Evolutionary conservation across 768 basidiomycete species (phyloP).

Genomic region (Lanmaoa pseudosensibilis): DNA sequence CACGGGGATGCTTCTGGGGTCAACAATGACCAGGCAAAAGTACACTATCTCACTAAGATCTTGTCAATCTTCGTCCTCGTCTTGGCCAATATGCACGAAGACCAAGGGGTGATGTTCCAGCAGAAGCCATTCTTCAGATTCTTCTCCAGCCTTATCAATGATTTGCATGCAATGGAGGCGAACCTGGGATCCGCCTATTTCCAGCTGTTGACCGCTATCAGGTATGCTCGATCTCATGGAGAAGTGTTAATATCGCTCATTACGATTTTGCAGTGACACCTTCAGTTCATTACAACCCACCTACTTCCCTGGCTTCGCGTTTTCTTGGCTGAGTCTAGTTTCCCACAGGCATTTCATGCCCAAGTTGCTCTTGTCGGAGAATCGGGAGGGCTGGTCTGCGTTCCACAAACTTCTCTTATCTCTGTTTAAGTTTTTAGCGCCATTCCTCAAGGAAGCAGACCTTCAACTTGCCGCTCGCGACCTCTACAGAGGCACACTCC

Average conservation of each 20-base stretch:
- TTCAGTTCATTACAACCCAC: constrained; percentile 95
- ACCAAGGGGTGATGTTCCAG: constrained; percentile 87
- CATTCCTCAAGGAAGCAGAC: constrained; percentile 83
- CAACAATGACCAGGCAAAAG: constrained; percentile 93
- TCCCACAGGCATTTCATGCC: constrained; percentile 98
- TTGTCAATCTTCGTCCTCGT: constrained; percentile 96
- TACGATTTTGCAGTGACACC: constrained; percentile 63
- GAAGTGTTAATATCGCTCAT: background rate
- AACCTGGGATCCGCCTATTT: constrained; percentile 89
- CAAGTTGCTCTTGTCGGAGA: constrained; percentile 82
- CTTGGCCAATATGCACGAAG: constrained; percentile 91
- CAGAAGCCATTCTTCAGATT: constrained; percentile 99
- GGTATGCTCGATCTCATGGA: constrained; percentile 44
- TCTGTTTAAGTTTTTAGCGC: constrained; percentile 91
- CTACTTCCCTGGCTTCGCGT: constrained; percentile 97
- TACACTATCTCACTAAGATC: constrained; percentile 96
- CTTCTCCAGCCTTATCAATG: constrained; percentile 94
- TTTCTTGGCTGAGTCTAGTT: constrained; percentile 96
- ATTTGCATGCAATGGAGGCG: constrained; percentile 82
- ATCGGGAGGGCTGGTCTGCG: constrained; percentile 94
- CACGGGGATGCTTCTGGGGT: constrained; percentile 93
- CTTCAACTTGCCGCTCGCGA: constrained; percentile 79
- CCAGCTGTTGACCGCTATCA: constrained; percentile 82
- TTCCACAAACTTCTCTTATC: constrained; percentile 94
- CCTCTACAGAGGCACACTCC: constrained; percentile 86